Conservation (phyloP, 345 rosid species). For the Carallia pectinifolia region DNA sequence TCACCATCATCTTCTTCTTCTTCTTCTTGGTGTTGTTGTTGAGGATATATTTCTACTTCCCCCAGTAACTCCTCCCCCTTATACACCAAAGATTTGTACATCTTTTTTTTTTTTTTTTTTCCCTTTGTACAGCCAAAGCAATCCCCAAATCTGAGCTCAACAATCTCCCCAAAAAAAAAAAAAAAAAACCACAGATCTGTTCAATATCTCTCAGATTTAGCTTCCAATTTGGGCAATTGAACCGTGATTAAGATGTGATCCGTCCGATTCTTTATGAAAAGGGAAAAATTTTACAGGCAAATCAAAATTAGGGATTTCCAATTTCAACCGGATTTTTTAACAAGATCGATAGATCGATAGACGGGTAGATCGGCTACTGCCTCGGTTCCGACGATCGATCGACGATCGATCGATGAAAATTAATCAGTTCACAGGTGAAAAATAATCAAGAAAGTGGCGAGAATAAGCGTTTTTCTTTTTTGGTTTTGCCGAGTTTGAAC, state of each 20-base stretch:
- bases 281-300: background rate
- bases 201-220: background rate
- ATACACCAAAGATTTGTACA: conserved; percentile 70
- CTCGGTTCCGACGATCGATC: background rate
- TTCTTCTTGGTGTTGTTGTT: conserved; percentile 33
- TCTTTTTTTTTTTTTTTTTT: conserved; percentile 19
- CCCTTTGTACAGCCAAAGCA: too few relatives aligned
- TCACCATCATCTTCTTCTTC: conserved; percentile 31
- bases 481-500: too few relatives aligned
- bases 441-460: background rate
- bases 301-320: background rate
- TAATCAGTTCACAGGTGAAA: background rate
- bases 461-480: background rate
- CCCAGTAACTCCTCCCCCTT: conserved; percentile 63
- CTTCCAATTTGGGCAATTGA: background rate
- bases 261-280: background rate
- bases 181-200: too few relatives aligned
- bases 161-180: background rate
- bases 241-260: background rate
- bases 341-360: background rate
- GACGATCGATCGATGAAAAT: background rate
- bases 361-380: background rate
- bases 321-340: background rate
- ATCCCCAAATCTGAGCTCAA: background rate
- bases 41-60: conserved; percentile 72